These are phyloP conservation scores for Fraxinus baroniana DNA, from an alignment of 305 asterid genomes.

Conservation along the genomic window DNA sequence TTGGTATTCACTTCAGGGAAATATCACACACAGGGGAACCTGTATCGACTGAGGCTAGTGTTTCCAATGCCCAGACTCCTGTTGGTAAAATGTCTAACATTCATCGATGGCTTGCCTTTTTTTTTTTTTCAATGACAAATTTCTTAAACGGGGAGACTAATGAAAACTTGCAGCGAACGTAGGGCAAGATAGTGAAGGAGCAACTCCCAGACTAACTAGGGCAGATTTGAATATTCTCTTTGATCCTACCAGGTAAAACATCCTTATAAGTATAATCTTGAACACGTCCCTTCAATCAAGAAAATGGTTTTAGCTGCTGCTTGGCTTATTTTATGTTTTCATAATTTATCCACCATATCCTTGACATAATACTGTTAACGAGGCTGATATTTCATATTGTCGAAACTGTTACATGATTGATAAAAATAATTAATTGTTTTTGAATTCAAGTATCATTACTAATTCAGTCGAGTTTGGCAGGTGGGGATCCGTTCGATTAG, in stretches of 20 bases:
- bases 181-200: slow-evolving; percentile 33
- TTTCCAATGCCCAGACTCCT: slow-evolving; percentile 31
- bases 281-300: neutral
- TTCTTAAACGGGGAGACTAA: slow-evolving; percentile 1
- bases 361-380: neutral
- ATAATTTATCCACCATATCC: neutral
- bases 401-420: neutral
- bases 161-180: slow-evolving; percentile 27
- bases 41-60: slow-evolving; percentile 28
- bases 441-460: neutral
- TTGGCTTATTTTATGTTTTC: neutral
- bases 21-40: slow-evolving; percentile 63
- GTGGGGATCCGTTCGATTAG: slow-evolving; percentile 47
- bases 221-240: slow-evolving; percentile 31
- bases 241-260: slow-evolving; percentile 43
- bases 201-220: slow-evolving; percentile 33
- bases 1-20: slow-evolving; percentile 80
- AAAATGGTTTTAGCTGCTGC: neutral
- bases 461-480: slow-evolving; percentile 28
- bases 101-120: neutral
- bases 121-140: neutral
- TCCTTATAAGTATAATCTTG: neutral
- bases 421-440: neutral
- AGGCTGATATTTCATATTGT: neutral
- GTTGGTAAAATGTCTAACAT: slow-evolving; percentile 32